Conservation (phyloP, 192 early-diverging fungal genomes). For the Cetraspora pellucida region DNA sequence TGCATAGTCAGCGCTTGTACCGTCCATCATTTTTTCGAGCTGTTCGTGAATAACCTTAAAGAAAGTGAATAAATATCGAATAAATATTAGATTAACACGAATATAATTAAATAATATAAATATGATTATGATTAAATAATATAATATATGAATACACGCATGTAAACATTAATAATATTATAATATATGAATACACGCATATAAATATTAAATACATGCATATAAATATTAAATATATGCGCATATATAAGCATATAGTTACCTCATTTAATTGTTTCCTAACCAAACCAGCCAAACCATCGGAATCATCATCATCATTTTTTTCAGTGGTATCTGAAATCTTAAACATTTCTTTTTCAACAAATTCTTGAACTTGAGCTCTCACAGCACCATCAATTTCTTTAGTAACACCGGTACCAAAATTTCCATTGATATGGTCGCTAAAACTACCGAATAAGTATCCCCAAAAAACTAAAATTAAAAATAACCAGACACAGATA, state of each 20-base stretch:
- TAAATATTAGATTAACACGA: neutral
- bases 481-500: too few relatives aligned
- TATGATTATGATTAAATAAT: too few relatives aligned
- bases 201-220: neutral
- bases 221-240: too few relatives aligned
- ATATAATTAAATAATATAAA: too few relatives aligned
- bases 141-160: too few relatives aligned
- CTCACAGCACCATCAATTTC: conserved; percentile 5
- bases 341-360: conserved; percentile 4
- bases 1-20: conserved; percentile 1
- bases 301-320: neutral
- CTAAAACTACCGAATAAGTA: too few relatives aligned
- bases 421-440: too few relatives aligned
- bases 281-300: conserved; percentile 11
- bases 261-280: conserved; percentile 17
- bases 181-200: neutral
- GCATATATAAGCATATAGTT: neutral
- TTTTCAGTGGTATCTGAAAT: neutral
- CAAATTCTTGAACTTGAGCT: conserved; percentile 16
- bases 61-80: neutral
- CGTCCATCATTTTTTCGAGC: conserved; percentile 1
- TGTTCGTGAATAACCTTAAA: conserved; percentile 13
- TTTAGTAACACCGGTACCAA: neutral
- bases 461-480: too few relatives aligned
- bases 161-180: too few relatives aligned